Base-by-base conservation (phyloP, 495 filamentous ascomycete species). In the Tuber indicum region DNA sequence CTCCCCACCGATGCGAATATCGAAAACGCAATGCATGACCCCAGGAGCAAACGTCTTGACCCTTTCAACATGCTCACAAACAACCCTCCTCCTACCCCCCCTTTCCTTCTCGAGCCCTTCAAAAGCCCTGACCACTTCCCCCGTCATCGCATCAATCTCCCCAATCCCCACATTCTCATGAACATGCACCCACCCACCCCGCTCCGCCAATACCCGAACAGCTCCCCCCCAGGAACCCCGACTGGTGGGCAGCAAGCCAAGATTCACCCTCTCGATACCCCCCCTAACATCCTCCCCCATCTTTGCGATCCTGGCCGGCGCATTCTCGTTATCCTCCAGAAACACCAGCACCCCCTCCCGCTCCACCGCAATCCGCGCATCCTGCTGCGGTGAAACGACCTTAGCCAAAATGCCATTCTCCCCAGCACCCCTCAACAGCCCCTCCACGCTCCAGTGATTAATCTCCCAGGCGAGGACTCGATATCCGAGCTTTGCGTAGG, bases 31-130 rank as follows among this genome's bases (percentile, higher is more conserved):
- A 86, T 97, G 94, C 89, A 92, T 90, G 0, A 97, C 91, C 3
- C 91, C 93, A n/a, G 94, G 94, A 74, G 93, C 94, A 87, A 92
- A 96, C 32, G 92, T 94, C 88, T 97, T 97, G 74, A 97, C 93
- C 76, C 86, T 85, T 84, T 95, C 91, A 26, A 94, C 88, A 85
- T 96, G 91, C 76, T 90, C 88, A 77, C 92, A 89, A 49, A 81
- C 84, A 6, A 88, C 85, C 58, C 71, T 70, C 46, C 71, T 77
- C n/a, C 1, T 32, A 19, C 79, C 72, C 69, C 74, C 75, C 52
- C 58, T 79, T 62, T 75, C 44, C 7, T 44, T 42, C 72, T 74
- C 69, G 32, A 81, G 21, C 39, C 1, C 75, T 32, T 39, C 52
- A 21, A 73, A 76, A 26, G 26, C 75, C 21, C 19, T 58, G n/a